phyloP scores from a whole-genome alignment of 2,329 filamentous ascomycete species.

The Claviceps purpurea region DNA sequence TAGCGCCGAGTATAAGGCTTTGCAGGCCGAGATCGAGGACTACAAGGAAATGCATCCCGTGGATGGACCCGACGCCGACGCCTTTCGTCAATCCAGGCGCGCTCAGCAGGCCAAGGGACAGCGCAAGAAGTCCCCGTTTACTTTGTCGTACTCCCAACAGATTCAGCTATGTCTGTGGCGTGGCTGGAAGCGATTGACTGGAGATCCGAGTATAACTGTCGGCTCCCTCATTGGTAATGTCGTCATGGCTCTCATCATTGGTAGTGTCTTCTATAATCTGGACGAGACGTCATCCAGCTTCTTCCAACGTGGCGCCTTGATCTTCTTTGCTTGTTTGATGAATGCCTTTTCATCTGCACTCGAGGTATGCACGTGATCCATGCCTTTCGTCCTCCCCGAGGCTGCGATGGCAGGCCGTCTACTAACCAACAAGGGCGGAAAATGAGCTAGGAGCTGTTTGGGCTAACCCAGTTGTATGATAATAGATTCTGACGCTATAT shows the following conservation, averaged over 20 bases:
- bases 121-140: constrained; percentile 66
- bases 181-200: constrained; percentile 62
- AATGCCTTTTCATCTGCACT: constrained; percentile 73
- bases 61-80: constrained; percentile 40
- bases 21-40: constrained; percentile 41
- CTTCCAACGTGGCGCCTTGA: constrained; percentile 62
- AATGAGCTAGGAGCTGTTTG: too few relatives aligned
- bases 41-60: constrained; percentile 41
- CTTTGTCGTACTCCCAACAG: constrained; percentile 64
- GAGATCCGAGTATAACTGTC: constrained; percentile 63
- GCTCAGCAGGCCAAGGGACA: constrained; percentile 43
- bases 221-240: constrained; percentile 59
- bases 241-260: constrained; percentile 62
- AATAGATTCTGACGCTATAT: constrained; percentile 67
- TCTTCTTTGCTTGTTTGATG: constrained; percentile 81
- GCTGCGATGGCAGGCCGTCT: too few relatives aligned
- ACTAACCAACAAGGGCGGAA: too few relatives aligned
- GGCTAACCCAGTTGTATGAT: background rate
- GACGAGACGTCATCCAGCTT: constrained; percentile 53
- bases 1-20: constrained; percentile 34
- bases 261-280: constrained; percentile 72
- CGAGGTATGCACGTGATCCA: constrained; percentile 35
- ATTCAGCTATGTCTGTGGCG: constrained; percentile 67
- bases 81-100: constrained; percentile 40
- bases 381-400: too few relatives aligned